Evolutionary conservation across 2,329 filamentous ascomycete genomes (phyloP).

Genomic region (Fonsecaea multimorphosa): DNA sequence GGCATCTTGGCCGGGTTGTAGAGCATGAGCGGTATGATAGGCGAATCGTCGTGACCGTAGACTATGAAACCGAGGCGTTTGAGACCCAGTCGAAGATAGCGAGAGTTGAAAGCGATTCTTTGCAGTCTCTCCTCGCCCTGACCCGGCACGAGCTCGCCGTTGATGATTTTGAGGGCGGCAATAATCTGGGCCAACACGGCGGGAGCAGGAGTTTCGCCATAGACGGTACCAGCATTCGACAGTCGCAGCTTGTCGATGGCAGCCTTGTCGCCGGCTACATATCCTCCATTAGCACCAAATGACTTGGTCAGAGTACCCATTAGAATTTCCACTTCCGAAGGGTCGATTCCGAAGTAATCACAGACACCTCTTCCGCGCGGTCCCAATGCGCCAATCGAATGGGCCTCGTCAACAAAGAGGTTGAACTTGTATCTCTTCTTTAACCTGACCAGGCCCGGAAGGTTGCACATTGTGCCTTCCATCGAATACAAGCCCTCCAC

Average conservation of each 20-base stretch:
- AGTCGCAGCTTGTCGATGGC: conserved; percentile 91
- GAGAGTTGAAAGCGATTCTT: conserved; percentile 95
- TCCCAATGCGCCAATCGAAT: conserved; percentile 91
- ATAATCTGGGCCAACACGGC: conserved; percentile 90
- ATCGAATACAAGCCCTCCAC: conserved; percentile 98
- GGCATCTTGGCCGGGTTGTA: conserved; percentile 99
- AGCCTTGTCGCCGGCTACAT: conserved; percentile 84
- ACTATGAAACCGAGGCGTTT: conserved; percentile 97
- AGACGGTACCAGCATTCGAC: conserved; percentile 84
- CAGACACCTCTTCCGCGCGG: conserved; percentile 90
- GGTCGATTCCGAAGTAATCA: conserved; percentile 93
- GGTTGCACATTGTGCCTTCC: conserved; percentile 98
- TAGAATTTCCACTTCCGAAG: conserved; percentile 85
- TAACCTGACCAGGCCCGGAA: conserved; percentile 84
- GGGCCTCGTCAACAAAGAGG: conserved; percentile 94
- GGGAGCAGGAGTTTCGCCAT: conserved; percentile 85
- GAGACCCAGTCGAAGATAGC: conserved; percentile 94
- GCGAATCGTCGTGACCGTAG: conserved; percentile 96
- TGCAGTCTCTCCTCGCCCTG: conserved; percentile 96
- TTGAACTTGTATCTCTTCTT: conserved; percentile 98
- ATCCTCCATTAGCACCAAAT: conserved; percentile 96
- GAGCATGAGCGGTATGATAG: conserved; percentile 90
- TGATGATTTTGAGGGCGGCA: conserved; percentile 84
- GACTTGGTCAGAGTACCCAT: conserved; percentile 99
- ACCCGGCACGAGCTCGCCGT: conserved; percentile 82